A percentile compares a stretch with the other conserved stretches of the same genome.
Conservation (phyloP, 306 rosid species). For the Dryas alaskensis region DNA sequence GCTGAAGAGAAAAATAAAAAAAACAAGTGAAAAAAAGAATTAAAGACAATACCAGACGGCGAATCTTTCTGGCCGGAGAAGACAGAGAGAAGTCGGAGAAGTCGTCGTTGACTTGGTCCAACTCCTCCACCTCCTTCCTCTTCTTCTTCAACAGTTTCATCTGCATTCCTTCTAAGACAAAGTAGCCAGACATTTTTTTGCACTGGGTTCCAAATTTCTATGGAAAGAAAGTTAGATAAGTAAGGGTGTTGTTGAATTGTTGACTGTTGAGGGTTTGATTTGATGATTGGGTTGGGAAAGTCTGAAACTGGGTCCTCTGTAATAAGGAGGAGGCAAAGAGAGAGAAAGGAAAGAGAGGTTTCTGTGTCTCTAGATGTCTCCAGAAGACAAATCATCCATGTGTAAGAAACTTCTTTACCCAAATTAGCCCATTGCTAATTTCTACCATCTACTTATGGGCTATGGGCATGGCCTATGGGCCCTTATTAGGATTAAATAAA, state of each 20-base stretch:
- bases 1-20: background rate
- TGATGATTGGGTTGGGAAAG: background rate
- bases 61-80: slow-evolving; percentile 84
- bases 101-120: slow-evolving; percentile 45
- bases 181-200: slow-evolving; percentile 10
- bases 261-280: background rate
- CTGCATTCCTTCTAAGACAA: slow-evolving; percentile 17
- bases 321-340: background rate
- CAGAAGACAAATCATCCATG: slow-evolving; percentile 6
- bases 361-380: slow-evolving; percentile 22
- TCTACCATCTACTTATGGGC: too few species aligned
- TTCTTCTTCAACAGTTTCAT: slow-evolving; percentile 23
- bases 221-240: background rate
- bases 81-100: slow-evolving; percentile 76
- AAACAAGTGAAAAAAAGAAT: background rate
- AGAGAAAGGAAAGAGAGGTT: background rate
- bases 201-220: background rate
- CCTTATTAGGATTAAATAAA: too few species aligned
- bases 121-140: slow-evolving; percentile 53
- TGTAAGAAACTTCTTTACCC: background rate
- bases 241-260: background rate
- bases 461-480: background rate
- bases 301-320: background rate
- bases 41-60: slow-evolving; percentile 57
- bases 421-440: too few species aligned